phyloP scores from a whole-genome alignment of 805 yeast species.

The Cyberlindnera mycetangii region DNA sequence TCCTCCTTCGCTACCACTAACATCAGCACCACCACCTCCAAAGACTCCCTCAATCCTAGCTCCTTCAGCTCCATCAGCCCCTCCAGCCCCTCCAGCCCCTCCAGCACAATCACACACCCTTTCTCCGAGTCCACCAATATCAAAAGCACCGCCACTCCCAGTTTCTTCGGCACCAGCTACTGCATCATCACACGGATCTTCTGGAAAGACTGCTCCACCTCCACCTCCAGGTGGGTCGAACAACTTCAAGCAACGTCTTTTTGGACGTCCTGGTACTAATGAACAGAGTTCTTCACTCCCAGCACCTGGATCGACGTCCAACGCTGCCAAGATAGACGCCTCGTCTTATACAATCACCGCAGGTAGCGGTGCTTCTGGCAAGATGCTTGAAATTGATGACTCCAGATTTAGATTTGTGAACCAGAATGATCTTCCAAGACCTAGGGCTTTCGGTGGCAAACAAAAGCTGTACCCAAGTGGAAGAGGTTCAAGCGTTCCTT shows the following conservation, averaged over 20 bases:
- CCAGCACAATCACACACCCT: slow-evolving; percentile 29
- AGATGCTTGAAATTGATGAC: slow-evolving; percentile 43
- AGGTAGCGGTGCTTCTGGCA: slow-evolving; percentile 15
- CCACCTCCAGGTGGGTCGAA: slow-evolving; percentile 19
- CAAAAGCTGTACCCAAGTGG: slow-evolving; percentile 92
- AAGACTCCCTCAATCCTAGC: slow-evolving; percentile 9
- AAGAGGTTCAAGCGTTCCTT: slow-evolving; percentile 56
- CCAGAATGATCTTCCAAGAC: slow-evolving; percentile 72
- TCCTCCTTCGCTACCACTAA: slow-evolving; percentile 17
- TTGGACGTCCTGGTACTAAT: slow-evolving; percentile 9
- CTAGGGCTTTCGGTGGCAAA: slow-evolving; percentile 72
- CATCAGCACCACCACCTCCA: slow-evolving; percentile 21
- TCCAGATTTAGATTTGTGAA: slow-evolving; percentile 37
- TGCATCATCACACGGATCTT: slow-evolving; percentile 18
- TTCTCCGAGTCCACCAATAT: slow-evolving; percentile 11
- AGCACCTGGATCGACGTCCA: slow-evolving; percentile 14
- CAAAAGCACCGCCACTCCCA: slow-evolving; percentile 16
- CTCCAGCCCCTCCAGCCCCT: slow-evolving; percentile 15
- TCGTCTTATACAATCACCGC: slow-evolving; percentile 28
- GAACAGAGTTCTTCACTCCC: slow-evolving; percentile 18
- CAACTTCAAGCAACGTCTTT: slow-evolving; percentile 24
- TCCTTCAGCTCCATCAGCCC: slow-evolving; percentile 16
- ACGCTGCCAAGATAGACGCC: slow-evolving; percentile 26
- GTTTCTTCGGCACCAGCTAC: slow-evolving; percentile 25
- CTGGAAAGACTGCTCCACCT: slow-evolving; percentile 25